phyloP scores from a whole-genome alignment of 2,329 filamentous ascomycete genomes.

The Purpureocillium takamizusanense region DNA sequence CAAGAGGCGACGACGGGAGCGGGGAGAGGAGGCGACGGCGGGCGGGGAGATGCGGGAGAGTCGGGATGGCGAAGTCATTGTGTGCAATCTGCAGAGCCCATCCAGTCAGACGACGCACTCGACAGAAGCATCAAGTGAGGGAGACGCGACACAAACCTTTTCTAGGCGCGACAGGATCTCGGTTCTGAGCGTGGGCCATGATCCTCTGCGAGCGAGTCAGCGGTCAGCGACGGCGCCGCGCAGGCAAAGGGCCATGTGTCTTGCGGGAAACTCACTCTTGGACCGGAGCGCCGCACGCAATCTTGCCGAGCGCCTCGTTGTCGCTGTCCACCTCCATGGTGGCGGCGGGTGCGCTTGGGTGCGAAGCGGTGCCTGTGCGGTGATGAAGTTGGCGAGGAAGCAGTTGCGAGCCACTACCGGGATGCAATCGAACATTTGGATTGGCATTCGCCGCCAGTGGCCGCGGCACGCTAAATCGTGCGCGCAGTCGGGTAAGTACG shows the following conservation, averaged over 20 bases:
- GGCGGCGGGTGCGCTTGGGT: constrained; percentile 9
- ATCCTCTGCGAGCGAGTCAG: constrained; percentile 39
- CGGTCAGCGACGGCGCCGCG: too few species aligned
- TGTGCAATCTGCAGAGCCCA: constrained; percentile 54
- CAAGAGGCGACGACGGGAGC: constrained; percentile 33
- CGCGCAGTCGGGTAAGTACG: too few species aligned
- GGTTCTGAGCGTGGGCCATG: constrained; percentile 60
- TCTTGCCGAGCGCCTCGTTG: constrained; percentile 35
- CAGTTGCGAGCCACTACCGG: not conserved
- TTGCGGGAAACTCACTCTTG: constrained; percentile 41
- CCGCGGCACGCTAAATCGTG: too few species aligned
- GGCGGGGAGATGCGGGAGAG: constrained; percentile 36
- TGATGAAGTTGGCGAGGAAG: not conserved
- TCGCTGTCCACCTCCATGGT: constrained; percentile 48
- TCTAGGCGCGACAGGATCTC: constrained; percentile 61
- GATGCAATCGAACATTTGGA: too few species aligned
- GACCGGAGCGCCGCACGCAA: constrained; percentile 43
- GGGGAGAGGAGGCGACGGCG: constrained; percentile 34
- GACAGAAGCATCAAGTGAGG: constrained; percentile 4
- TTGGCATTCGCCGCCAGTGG: too few species aligned
- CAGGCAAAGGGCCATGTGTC: too few species aligned
- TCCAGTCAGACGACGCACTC: not conserved
- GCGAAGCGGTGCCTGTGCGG: not conserved
- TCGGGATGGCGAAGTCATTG: constrained; percentile 66
- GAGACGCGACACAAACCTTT: constrained; percentile 28